Evolutionary conservation across 371 early-diverging fungal species (phyloP).

Genomic region (Nematocida minor): DNA sequence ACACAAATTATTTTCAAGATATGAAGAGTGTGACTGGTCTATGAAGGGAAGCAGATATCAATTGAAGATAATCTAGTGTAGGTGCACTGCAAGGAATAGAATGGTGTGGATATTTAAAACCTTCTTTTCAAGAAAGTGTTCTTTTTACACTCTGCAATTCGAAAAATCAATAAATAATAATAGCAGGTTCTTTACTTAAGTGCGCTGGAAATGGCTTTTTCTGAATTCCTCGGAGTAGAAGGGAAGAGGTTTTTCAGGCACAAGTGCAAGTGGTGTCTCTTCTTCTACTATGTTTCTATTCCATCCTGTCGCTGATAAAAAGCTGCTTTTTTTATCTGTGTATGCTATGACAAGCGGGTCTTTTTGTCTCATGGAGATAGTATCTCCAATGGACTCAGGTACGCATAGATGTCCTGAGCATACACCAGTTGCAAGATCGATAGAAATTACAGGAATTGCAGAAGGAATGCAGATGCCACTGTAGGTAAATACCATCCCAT

Average conservation of each 20-base stretch:
- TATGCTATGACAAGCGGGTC: neutral
- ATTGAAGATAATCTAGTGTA: too few species aligned
- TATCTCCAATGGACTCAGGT: neutral
- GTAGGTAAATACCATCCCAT: neutral
- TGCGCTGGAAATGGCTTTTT: neutral
- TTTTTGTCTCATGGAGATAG: neutral
- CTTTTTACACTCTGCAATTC: too few species aligned
- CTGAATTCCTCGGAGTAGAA: conserved; percentile 36
- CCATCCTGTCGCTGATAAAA: conserved; percentile 23
- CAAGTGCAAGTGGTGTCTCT: neutral
- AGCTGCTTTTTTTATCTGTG: neutral
- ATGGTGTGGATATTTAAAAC: too few species aligned
- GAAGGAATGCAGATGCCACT: neutral
- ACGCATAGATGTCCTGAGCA: neutral
- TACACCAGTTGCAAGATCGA: neutral
- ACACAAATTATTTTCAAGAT: too few species aligned
- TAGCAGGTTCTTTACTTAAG: too few species aligned
- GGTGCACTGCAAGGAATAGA: too few species aligned
- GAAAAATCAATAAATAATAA: too few species aligned
- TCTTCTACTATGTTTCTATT: conserved; percentile 2
- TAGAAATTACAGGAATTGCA: neutral
- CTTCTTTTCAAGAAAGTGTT: too few species aligned
- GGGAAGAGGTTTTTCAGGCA: conserved; percentile 21
- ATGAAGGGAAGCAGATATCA: too few species aligned
- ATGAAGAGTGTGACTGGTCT: too few species aligned